Evolutionary conservation across 129 eudicot species (phyloP).

Genomic region (Chrysanthemum seticuspe): DNA sequence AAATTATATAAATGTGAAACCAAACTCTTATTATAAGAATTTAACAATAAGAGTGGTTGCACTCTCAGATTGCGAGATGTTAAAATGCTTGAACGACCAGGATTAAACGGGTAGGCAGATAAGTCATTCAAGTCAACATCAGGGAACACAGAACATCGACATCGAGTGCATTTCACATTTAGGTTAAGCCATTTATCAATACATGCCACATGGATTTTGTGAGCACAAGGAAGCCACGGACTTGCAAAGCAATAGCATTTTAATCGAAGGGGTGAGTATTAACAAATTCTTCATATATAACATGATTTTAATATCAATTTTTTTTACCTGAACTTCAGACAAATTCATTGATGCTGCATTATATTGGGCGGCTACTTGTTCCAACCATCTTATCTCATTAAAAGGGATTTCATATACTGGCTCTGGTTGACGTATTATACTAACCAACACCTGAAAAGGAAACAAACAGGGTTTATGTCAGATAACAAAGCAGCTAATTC

Average conservation of each 20-base stretch:
- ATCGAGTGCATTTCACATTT: constrained; percentile 85
- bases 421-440: constrained; percentile 89
- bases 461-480: neutral
- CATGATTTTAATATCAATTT: neutral
- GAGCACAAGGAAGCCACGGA: constrained; percentile 67
- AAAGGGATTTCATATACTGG: constrained; percentile 75
- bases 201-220: too few species aligned
- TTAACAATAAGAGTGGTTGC: too few species aligned
- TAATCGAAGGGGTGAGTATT: neutral
- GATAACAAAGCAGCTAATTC: neutral
- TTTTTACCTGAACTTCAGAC: too few species aligned
- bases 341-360: constrained; percentile 19
- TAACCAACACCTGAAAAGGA: constrained; percentile 61
- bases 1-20: too few species aligned
- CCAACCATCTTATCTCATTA: constrained; percentile 76
- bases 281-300: neutral
- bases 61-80: constrained; percentile 50
- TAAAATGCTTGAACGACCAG: constrained; percentile 45
- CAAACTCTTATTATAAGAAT: too few species aligned
- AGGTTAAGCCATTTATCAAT: constrained; percentile 29
- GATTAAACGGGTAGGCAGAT: constrained; percentile 54
- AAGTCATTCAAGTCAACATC: constrained; percentile 62
- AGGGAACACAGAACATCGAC: constrained; percentile 87
- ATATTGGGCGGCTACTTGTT: constrained; percentile 66
- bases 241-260: constrained; percentile 40